Evolutionary conservation across 2,329 filamentous ascomycete species (phyloP).

Genomic region (Microdochium bolleyi): DNA sequence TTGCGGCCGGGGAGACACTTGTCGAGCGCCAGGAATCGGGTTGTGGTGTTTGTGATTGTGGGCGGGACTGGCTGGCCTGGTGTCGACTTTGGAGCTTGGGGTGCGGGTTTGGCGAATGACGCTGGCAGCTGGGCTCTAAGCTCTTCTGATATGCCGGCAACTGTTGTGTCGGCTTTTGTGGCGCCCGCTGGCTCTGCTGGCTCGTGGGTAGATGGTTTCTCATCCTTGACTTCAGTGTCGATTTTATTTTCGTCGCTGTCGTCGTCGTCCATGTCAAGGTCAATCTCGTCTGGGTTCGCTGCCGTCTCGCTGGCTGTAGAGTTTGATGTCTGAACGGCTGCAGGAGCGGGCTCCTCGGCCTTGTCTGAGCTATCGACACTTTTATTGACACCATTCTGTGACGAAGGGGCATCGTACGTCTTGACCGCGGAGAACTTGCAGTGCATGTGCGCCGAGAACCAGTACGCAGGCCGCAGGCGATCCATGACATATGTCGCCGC

Average conservation of each 20-base stretch:
- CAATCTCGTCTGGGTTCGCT: constrained; percentile 60
- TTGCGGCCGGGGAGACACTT: constrained; percentile 77
- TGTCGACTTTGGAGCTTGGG: constrained; percentile 24
- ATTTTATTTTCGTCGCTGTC: constrained; percentile 22
- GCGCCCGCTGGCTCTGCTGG: constrained; percentile 5
- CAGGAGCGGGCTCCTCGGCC: constrained; percentile 11
- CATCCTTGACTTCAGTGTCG: constrained; percentile 13
- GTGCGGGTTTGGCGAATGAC: constrained; percentile 51
- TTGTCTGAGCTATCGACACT: neutral
- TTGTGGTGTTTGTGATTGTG: constrained; percentile 69
- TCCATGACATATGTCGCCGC: constrained; percentile 78
- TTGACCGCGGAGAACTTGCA: constrained; percentile 73
- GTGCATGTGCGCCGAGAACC: constrained; percentile 93
- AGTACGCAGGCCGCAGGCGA: constrained; percentile 71
- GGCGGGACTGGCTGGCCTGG: constrained; percentile 59
- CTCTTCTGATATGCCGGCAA: constrained; percentile 45
- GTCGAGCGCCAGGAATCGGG: constrained; percentile 82
- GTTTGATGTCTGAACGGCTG: constrained; percentile 1
- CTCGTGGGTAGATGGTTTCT: constrained; percentile 5
- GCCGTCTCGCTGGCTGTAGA: constrained; percentile 1
- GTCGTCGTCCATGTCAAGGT: constrained; percentile 56
- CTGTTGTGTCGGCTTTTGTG: constrained; percentile 6
- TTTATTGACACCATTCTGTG: neutral
- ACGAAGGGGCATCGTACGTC: constrained; percentile 29
- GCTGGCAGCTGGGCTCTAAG: constrained; percentile 69